Base-by-base conservation (phyloP, 1,284 basidiomycete species). In the Exsudoporus floridanus region DNA sequence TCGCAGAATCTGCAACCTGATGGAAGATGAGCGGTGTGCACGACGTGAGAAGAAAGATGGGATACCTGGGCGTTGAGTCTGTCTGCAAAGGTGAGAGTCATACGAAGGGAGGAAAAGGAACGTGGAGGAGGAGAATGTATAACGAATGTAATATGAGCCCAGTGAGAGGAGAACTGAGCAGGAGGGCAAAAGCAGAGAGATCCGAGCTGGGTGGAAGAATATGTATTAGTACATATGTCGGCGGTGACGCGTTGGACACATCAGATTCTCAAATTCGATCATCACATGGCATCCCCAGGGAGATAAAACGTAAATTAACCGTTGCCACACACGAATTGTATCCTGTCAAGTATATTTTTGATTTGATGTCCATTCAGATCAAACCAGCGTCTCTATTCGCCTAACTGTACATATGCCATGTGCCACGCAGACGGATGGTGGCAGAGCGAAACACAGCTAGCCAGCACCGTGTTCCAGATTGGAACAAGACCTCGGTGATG, bases 1-100 rank as follows among this genome's bases (percentile, higher is more conserved):
- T 74, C 50, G 74, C 72, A 25, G 88, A 87, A 64, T 78, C 76
- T 12, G 92, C 92, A 49, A 93, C 79, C 85, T 59, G 56, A 16
- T 10, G 23, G 31, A 44, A 33, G 27, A 42, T 59, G 19, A 59
- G 50, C n/a, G 10, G 19, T 7, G 43, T 1, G 23, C 5, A 21
- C 2, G 2, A 23, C n/a, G 36, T 2, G 19, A 19, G 44, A 18
- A 4, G 4, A 25, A 6, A 14, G 18, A 36, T 2, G 25, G 60
- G 38, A 19, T 48, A 76, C 75, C 62, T 71, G 72, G 31, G 75
- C 74, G 49, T 76, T 77, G 52, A 76, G 67, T 50, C 72, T 67
- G 56, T 76, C 74, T 37, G 73, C 56, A 57, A 71, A 73, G 36
- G 65, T 73, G 51, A 75, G 62, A 35, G 65, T 71, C 74, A 76